Evolutionary conservation across 2,329 filamentous ascomycete genomes (phyloP), one percentile per base, ranked within the genome.

Genomic region (Exophiala lecanii-corni): DNA sequence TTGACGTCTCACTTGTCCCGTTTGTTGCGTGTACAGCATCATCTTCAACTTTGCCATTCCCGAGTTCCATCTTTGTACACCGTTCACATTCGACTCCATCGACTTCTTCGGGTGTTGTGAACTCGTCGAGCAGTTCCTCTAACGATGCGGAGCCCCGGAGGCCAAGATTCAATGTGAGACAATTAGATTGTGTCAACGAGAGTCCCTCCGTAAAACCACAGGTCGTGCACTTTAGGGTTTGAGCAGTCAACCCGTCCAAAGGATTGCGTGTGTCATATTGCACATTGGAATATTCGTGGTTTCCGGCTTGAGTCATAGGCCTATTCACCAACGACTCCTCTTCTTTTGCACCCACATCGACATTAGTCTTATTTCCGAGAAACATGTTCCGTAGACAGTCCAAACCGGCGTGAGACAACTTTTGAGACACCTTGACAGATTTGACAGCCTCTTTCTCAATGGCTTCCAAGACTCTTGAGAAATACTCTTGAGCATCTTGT

Each of bases 401-500:
- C 10, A 57, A 46, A 5, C 45, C 50, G 4, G 41, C 30, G 12
- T 40, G 20, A 16, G 42, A 47, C n/a, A 54, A 45, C 20, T 34
- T 50, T 33, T 40, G 36, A 17, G 51, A 4, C 2, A 28, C 32
- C 33, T 37, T 16, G 38, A 39, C 15, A 42, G 47, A 43, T 53
- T 73, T 75, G 15, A 71, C 68, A 30, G 87, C 72, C 59, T 94
- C 87, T 57, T 83, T 84, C 57, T 96, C 87, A 19, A 95, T 72
- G 55, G 89, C 82, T 54, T 91, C 88, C 36, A 96, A 65, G 10
- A 98, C 74, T 58, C 91, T 94, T 12, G 88, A 91, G 57, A 86
- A 96, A 63, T 97, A 98, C 63, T 98, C 92, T 61, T 97, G 92
- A 4, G 92, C 92, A 66, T 98, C 92, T 65, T 98, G 92, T 61